A percentile compares a stretch with the other conserved stretches of the same genome.
phyloP scores from a whole-genome alignment of 192 early-diverging fungal species.

The Rhizoclosmatium globosum region DNA sequence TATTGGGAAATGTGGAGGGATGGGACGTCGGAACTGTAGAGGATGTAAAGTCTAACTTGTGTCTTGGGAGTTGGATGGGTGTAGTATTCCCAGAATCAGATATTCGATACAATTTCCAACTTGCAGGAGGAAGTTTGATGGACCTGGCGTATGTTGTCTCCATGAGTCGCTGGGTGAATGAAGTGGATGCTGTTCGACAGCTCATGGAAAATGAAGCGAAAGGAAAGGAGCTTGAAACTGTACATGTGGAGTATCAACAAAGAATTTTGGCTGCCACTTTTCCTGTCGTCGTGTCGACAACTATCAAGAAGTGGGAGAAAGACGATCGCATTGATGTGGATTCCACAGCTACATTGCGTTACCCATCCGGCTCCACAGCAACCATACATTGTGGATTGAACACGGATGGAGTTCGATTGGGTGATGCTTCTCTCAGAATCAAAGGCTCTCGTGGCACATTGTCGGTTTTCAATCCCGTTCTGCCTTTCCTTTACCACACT shows the following conservation, averaged over 20 bases:
- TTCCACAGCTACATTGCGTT: neutral
- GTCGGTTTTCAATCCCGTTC: neutral
- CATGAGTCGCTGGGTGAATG: slow-evolving; percentile 24
- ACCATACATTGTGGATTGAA: neutral
- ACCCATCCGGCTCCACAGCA: neutral
- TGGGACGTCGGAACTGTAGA: slow-evolving; percentile 18
- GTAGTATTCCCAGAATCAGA: slow-evolving; percentile 5
- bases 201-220: neutral
- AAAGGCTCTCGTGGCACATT: neutral
- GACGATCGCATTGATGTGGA: slow-evolving; percentile 1
- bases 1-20: slow-evolving; percentile 22
- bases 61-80: too few relatives aligned
- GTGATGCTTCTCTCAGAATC: neutral
- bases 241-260: neutral
- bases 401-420: neutral
- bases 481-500: slow-evolving; percentile 12
- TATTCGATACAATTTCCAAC: slow-evolving; percentile 39
- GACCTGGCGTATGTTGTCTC: slow-evolving; percentile 45
- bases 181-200: neutral
- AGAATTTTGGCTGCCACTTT: neutral
- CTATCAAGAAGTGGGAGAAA: neutral
- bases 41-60: neutral
- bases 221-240: too few relatives aligned
- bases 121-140: slow-evolving; percentile 46
- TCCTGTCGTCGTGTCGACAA: neutral